phyloP scores from a whole-genome alignment of 192 early-diverging fungal genomes.

The Linderina pennispora region DNA sequence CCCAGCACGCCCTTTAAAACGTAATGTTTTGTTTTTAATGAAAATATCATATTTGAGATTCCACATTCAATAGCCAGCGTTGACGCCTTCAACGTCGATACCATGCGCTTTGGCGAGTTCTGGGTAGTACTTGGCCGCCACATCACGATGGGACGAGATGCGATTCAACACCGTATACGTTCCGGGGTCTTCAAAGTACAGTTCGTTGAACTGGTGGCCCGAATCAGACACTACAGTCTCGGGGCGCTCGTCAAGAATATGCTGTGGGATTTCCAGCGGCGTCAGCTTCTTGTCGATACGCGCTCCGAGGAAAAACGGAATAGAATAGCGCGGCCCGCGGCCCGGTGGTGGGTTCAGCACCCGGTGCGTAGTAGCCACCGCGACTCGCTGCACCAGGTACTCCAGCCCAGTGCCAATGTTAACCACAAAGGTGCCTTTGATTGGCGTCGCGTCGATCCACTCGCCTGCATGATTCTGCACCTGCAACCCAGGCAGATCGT shows the following conservation, averaged over 20 bases:
- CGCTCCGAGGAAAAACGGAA: conserved; percentile 55
- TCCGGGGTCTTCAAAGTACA: conserved; percentile 6
- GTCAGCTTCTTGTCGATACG: conserved; percentile 32
- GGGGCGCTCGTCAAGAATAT: conserved; percentile 7
- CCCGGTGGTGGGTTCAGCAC: conserved; percentile 49
- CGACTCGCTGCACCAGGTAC: conserved; percentile 43
- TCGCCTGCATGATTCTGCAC: conserved; percentile 53
- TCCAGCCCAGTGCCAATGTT: conserved; percentile 62
- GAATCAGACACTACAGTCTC: conserved; percentile 33
- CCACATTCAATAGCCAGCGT: conserved; percentile 1
- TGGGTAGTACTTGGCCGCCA: conserved; percentile 10
- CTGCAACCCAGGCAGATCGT: conserved; percentile 54
- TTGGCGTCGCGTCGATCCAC: conserved; percentile 57
- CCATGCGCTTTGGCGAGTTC: conserved; percentile 12
- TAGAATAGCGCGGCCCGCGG: conserved; percentile 45
- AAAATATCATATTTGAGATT: conserved; percentile 7
- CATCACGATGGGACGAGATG: conserved; percentile 32
- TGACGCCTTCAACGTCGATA: background rate
- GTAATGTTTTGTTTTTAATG: conserved; percentile 3
- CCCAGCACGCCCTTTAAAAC: background rate
- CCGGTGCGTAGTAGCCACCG: conserved; percentile 53
- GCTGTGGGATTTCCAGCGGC: conserved; percentile 17
- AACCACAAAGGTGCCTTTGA: conserved; percentile 56
- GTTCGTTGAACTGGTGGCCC: conserved; percentile 12
- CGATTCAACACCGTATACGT: conserved; percentile 19